Evolutionary conservation across 805 yeast species (phyloP), one percentile per base, ranked within the genome.

Genomic region (Yamadazyma olivae): DNA sequence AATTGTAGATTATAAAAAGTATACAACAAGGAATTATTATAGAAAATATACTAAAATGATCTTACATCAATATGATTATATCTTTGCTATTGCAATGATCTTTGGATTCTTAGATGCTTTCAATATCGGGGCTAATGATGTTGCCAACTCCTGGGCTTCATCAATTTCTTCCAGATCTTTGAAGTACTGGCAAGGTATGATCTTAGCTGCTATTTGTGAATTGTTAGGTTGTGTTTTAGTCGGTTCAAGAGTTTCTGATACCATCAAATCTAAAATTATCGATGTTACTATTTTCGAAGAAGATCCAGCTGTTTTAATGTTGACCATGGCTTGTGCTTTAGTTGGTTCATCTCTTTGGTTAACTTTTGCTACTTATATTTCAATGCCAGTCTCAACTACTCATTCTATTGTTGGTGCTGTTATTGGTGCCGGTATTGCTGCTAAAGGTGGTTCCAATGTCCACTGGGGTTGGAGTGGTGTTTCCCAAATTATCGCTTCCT

Each of bases 41-140:
- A n/a, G n/a, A n/a, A n/a, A n/a, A n/a, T n/a, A n/a, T n/a, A n/a
- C n/a, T 10, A 41, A 10, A 50, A 61, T 64, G 60, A 59, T 56
- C 37, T 59, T 73, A 43, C 74, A 69, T 39, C 77, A 79, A 49
- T 83, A 78, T 51, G 85, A 81, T 57, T 82, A 81, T 52, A 67
- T 83, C 53, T 77, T 83, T 53, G 90, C 87, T 13, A 70, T 81
- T 41, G 77, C 77, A 28, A 70, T 81, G 71, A 57, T 82, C 41
- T 81, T 82, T 59, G 89, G 87, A 40, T 80, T 79, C 66, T 64
- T 83, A 47, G 89, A 83, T 60, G 90, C 89, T 3, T 83, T 78
- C 72, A 82, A 81, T 56, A 82, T 81, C 48, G 90, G 90, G 34
- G 91, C 90, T 20, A 83, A 83, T 52, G 91, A 83, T 66, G 88